Conservation (phyloP, 2,329 filamentous ascomycete species). For the Fusarium vanettenii region DNA sequence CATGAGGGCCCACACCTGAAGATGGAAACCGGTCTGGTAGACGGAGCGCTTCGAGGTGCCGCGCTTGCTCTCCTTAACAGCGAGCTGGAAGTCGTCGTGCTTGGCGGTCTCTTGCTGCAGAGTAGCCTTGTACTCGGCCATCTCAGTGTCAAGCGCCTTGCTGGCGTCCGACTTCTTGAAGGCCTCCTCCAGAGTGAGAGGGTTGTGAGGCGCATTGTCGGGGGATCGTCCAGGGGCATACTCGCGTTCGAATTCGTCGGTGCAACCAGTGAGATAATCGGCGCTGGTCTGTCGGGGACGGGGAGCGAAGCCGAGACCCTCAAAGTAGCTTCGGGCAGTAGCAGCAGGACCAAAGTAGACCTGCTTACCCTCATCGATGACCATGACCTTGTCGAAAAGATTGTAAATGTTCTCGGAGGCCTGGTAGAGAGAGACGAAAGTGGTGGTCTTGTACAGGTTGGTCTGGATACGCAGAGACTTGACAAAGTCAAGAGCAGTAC, state of each 20-base stretch:
- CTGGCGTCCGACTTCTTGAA: slow-evolving; percentile 75
- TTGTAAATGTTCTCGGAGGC: slow-evolving; percentile 84
- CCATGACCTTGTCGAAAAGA: slow-evolving; percentile 85
- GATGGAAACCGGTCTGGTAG: slow-evolving; percentile 84
- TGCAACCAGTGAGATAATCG: slow-evolving; percentile 85
- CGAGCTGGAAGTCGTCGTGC: slow-evolving; percentile 80
- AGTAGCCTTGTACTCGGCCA: slow-evolving; percentile 73
- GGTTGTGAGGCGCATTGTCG: slow-evolving; percentile 74
- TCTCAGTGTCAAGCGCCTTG: slow-evolving; percentile 70
- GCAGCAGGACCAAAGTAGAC: slow-evolving; percentile 79
- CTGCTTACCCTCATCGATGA: slow-evolving; percentile 80
- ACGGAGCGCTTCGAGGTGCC: slow-evolving; percentile 80
- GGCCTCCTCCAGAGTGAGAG: slow-evolving; percentile 74
- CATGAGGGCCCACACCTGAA: slow-evolving; percentile 86
- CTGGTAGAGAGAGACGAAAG: slow-evolving; percentile 88
- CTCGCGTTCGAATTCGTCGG: slow-evolving; percentile 84
- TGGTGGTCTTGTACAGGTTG: slow-evolving; percentile 84
- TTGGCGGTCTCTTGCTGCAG: slow-evolving; percentile 74
- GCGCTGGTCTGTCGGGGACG: slow-evolving; percentile 83
- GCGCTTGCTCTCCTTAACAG: slow-evolving; percentile 83
- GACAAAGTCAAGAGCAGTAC: slow-evolving; percentile 74
- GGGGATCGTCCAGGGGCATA: slow-evolving; percentile 76
- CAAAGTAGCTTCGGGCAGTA: slow-evolving; percentile 80
- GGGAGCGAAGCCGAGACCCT: slow-evolving; percentile 78
- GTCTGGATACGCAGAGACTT: slow-evolving; percentile 83